These are phyloP conservation scores for Trypanosoma boissoni DNA, from an alignment of 208 protist genomes.

Conservation along the genomic window DNA sequence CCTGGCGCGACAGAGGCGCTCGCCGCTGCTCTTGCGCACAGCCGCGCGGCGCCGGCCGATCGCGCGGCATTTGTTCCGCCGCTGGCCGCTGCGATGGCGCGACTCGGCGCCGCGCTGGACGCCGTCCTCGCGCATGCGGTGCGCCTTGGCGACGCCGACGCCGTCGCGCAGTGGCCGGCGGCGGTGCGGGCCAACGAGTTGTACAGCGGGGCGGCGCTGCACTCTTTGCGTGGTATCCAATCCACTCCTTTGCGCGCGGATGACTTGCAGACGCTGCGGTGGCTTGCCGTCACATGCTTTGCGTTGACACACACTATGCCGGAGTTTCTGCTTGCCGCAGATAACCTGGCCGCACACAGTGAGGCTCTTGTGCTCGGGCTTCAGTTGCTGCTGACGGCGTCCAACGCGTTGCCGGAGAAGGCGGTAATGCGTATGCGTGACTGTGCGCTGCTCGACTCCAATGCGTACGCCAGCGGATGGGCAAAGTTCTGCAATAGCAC, in stretches of 20 bases:
- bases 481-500: constrained; percentile 51
- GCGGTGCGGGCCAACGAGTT: background rate
- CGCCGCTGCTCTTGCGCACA: background rate
- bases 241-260: constrained; percentile 12
- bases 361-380: constrained; percentile 40
- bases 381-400: constrained; percentile 39
- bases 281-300: constrained; percentile 33
- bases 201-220: constrained; percentile 6
- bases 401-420: constrained; percentile 10
- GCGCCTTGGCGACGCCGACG: background rate
- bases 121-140: background rate
- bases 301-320: constrained; percentile 42
- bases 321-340: constrained; percentile 64
- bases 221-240: background rate
- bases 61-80: background rate
- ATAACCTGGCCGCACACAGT: constrained; percentile 37
- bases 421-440: background rate
- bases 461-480: constrained; percentile 25
- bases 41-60: background rate
- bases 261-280: too few species aligned
- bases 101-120: constrained; percentile 12
- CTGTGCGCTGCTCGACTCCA: constrained; percentile 16
- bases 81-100: constrained; percentile 10
- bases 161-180: background rate
- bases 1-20: background rate